phyloP scores from a whole-genome alignment of 169 alveolate genomes.

The Babesia caballi region DNA sequence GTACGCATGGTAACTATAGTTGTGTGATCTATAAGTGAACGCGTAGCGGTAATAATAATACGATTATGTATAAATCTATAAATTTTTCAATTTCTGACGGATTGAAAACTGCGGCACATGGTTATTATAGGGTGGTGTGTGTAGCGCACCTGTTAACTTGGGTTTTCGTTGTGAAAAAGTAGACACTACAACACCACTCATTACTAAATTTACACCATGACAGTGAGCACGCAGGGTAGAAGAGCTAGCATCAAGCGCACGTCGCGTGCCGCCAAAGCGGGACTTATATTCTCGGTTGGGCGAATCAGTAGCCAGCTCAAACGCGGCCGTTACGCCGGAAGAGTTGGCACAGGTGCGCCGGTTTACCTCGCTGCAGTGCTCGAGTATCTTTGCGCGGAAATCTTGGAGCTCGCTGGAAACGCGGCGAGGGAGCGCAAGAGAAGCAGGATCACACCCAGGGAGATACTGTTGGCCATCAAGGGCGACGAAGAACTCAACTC shows the following conservation, averaged over 20 bases:
- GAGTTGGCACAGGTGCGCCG: conserved; percentile 97
- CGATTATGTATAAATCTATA: too few species aligned
- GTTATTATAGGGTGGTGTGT: too few species aligned
- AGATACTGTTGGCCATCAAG: conserved; percentile 93
- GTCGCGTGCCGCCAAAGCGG: conserved; percentile 94
- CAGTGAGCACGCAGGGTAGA: conserved; percentile 65
- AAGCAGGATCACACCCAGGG: conserved; percentile 96
- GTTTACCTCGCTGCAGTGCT: conserved; percentile 96
- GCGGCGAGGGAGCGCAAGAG: conserved; percentile 95
- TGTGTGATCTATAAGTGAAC: too few species aligned
- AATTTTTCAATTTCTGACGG: too few species aligned
- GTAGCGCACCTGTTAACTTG: too few species aligned
- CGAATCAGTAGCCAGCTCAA: conserved; percentile 92
- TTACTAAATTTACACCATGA: not conserved
- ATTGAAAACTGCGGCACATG: too few species aligned
- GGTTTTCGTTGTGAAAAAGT: too few species aligned
- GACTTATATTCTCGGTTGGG: conserved; percentile 96
- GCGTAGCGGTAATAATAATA: too few species aligned
- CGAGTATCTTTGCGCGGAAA: conserved; percentile 96
- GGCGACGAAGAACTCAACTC: conserved; percentile 95
- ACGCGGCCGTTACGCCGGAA: conserved; percentile 93
- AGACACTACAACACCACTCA: too few species aligned
- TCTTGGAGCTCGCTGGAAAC: conserved; percentile 95
- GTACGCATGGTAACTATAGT: too few species aligned
- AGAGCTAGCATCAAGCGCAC: conserved; percentile 72